Conservation (phyloP, 208 protist species). For the Balamuthia mandrillaris region DNA sequence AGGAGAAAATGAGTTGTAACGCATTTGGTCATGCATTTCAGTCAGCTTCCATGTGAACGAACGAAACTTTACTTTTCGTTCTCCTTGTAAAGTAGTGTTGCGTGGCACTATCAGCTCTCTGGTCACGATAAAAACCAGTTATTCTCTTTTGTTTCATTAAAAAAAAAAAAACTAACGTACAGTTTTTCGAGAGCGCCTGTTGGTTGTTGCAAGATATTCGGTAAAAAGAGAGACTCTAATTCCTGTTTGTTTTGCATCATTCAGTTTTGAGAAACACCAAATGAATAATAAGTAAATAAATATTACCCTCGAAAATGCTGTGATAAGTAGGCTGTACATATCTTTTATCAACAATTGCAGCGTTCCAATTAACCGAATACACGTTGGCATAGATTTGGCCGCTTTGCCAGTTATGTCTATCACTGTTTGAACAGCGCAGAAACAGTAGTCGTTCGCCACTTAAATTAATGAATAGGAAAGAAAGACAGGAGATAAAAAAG, state of each 20-base stretch:
- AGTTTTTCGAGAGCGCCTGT: neutral
- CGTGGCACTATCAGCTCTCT: too few relatives aligned
- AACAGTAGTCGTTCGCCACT: too few relatives aligned
- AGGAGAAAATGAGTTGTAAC: neutral
- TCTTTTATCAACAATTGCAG: neutral
- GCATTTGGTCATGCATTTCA: neutral
- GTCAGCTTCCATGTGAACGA: constrained; percentile 25
- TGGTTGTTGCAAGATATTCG: neutral
- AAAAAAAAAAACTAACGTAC: neutral
- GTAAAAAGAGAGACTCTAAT: too few relatives aligned
- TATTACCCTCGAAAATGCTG: neutral
- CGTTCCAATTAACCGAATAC: too few relatives aligned
- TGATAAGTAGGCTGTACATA: neutral
- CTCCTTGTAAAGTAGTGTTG: too few relatives aligned
- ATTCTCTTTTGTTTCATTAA: too few relatives aligned
- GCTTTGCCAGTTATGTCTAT: too few relatives aligned
- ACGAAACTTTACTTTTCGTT: too few relatives aligned
- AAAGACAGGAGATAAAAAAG: neutral
- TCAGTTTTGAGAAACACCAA: neutral
- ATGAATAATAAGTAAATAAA: neutral
- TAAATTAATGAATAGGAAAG: neutral
- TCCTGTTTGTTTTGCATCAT: too few relatives aligned
- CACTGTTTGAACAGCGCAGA: too few relatives aligned
- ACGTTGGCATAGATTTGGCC: too few relatives aligned
- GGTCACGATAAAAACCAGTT: too few relatives aligned